Conservation (phyloP, 495 filamentous ascomycete genomes). For the Hypoxylon lienhwacheense region DNA sequence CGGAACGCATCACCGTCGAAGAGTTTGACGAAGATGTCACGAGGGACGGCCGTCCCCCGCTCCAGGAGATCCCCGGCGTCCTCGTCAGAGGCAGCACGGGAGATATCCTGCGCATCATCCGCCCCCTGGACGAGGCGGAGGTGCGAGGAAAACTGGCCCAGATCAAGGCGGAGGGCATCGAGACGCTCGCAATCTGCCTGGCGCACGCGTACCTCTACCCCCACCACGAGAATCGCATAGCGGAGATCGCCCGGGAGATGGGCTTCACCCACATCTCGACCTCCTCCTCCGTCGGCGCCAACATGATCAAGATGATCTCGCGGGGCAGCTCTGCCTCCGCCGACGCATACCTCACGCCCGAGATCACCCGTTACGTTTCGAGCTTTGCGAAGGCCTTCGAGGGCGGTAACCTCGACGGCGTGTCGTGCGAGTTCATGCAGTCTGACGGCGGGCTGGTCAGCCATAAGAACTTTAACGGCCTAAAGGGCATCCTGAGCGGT, state of each 20-base stretch:
- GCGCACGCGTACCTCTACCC: constrained; percentile 83
- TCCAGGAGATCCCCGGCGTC: constrained; percentile 24
- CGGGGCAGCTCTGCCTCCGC: constrained; percentile 81
- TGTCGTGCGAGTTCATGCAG: constrained; percentile 87
- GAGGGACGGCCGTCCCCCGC: constrained; percentile 37
- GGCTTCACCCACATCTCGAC: constrained; percentile 75
- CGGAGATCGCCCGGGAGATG: constrained; percentile 67
- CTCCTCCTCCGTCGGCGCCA: constrained; percentile 64
- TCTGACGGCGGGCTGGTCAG: constrained; percentile 78
- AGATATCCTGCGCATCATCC: constrained; percentile 27
- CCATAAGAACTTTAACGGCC: constrained; percentile 71
- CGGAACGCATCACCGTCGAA: constrained; percentile 83
- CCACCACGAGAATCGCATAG: constrained; percentile 62
- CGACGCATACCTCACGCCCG: constrained; percentile 93
- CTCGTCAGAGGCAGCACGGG: constrained; percentile 53
- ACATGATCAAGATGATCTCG: constrained; percentile 91
- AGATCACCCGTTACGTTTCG: constrained; percentile 91
- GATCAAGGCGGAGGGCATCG: constrained; percentile 51
- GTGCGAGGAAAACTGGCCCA: constrained; percentile 57
- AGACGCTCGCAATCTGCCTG: constrained; percentile 68
- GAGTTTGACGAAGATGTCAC: constrained; percentile 83
- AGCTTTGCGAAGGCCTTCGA: constrained; percentile 80
- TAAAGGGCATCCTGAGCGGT: constrained; percentile 75
- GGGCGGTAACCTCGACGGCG: constrained; percentile 64
- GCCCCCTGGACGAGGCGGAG: constrained; percentile 48